Base-by-base conservation (phyloP, 192 early-diverging fungal species). In the Allomyces arbusculus region DNA sequence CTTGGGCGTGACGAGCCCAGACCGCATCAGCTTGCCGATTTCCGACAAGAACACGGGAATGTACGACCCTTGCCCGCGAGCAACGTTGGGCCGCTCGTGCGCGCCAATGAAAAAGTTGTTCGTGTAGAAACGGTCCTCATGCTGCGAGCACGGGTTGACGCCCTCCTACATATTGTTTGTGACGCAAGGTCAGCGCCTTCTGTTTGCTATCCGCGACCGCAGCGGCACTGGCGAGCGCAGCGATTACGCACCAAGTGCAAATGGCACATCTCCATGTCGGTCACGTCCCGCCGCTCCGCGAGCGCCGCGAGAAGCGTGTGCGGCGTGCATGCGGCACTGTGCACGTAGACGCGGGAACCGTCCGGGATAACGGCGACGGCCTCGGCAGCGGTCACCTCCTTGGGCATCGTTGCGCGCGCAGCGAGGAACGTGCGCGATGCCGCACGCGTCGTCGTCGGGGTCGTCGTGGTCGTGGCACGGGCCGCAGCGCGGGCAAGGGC, bases 21-120 rank as follows among this genome's bases (percentile, higher is more conserved):
- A 24, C 33, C 74, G 69, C 71, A 76, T 76, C 62, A 73, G 43
- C 40, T 20, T 25, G 23, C 74, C 71, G 23, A 71, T 63, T 50
- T 80, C 76, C 12, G 50, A 55, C 61, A 80, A 68, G 64, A 80
- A 80, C 14, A 65, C 50, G 25, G 76, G 74, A 12, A 78, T 62
- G 67, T 79, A 79, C 16, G 24, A 43, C 23, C 64, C 61, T 1
- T 16, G 61, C 10, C 79, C 79, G 23, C 44, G 23, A 3, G 61
- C 76, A 0, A 77, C 79, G 25, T 23, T 24, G 62, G 72, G 72
- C 14, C 79, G 66, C 61, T 70, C 64, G 62, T 72, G 70, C 12
- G 68, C 62, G 22, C 79, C 79, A 61, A 80, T 64, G 45, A 80
- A 80, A 45, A 79, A 67, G 69, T 80, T 73, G 69, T 79, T 72